Percentiles rank a stretch among this genome's conserved stretches.
Evolutionary conservation across 202 grass and related monocot species (phyloP).

Genomic region (Hordeum pubiflorum): DNA sequence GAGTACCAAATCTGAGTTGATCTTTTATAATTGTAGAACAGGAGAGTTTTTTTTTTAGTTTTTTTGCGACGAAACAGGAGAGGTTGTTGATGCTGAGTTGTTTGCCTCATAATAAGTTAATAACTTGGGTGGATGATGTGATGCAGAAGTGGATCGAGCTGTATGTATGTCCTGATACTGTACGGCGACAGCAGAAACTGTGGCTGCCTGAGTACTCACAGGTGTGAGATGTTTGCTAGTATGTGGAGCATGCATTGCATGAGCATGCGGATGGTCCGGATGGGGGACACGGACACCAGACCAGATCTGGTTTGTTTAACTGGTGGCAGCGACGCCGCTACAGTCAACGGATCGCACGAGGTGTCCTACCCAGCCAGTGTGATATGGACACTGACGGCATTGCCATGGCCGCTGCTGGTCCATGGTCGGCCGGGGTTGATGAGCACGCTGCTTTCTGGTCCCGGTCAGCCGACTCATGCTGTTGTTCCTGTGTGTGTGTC

Average conservation of each 20-base stretch:
- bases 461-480: background rate
- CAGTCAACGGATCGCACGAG: background rate
- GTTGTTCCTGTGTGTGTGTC: background rate
- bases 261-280: background rate
- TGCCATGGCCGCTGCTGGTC: background rate
- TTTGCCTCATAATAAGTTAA: too few relatives aligned
- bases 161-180: background rate
- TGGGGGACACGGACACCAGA: background rate
- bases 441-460: background rate
- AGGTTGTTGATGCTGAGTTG: too few relatives aligned
- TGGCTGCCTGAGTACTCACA: background rate
- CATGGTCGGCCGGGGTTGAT: background rate
- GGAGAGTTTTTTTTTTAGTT: too few relatives aligned
- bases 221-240: background rate
- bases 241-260: background rate
- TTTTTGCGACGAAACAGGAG: too few relatives aligned
- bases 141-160: background rate
- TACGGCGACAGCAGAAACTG: background rate
- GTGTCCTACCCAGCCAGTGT: background rate
- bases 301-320: constrained; percentile 1
- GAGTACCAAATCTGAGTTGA: too few relatives aligned
- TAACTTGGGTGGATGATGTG: too few relatives aligned
- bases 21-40: too few relatives aligned
- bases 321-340: background rate
- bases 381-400: background rate